Base-by-base conservation (phyloP, 352 stramenopile species). In the Pythium aquatile region DNA sequence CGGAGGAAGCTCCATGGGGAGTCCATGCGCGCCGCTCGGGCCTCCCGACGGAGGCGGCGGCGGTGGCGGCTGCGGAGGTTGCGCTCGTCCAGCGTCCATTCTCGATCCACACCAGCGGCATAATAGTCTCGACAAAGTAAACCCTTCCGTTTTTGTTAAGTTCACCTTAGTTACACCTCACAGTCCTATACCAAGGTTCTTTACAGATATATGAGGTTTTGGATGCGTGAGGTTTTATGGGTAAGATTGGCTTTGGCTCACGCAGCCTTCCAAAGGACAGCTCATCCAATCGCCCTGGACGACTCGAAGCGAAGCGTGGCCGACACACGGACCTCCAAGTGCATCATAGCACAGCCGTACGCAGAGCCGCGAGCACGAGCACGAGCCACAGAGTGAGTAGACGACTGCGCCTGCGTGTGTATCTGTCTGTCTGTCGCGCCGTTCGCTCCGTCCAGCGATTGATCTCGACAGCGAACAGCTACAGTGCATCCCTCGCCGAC, bases 1-100 rank as follows among this genome's bases (percentile, higher is more conserved):
- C 24, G 72, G 75, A 14, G 79, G 78, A 26, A 91, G 66, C 28
- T 62, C n/a, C 49, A 52, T 61, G 14, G 35, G 16, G 17, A 20
- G 16, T 29, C 9, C n/a, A 20, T 20, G 40, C 26, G 20, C 8
- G 8, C 48, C 35, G 10, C 29, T 46, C 4, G 55, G 54, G 53
- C 47, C 66, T 26, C 55, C n/a, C 4, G 37, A 52, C 24, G 42
- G 56, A 37, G 61, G 66, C 13, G 66, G 66, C 32, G 66, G 66
- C 24, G 66, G 60, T 8, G 66, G 66, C 32, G 66, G 66, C 24
- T 60, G 60, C 39, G 61, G 66, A 35, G 60, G 61, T 26, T 47
- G 55, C 17, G 28, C 62, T n/a, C 40, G 24, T 5, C n/a, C 32
- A 29, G 51, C 49, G 16, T 63, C 55, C 55, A 63, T 69, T 29